A percentile compares a stretch with the other conserved stretches of the same genome.
These are phyloP conservation scores for Davidsoniella virescens DNA, from an alignment of 2,329 filamentous ascomycete genomes.

Conservation along the genomic window DNA sequence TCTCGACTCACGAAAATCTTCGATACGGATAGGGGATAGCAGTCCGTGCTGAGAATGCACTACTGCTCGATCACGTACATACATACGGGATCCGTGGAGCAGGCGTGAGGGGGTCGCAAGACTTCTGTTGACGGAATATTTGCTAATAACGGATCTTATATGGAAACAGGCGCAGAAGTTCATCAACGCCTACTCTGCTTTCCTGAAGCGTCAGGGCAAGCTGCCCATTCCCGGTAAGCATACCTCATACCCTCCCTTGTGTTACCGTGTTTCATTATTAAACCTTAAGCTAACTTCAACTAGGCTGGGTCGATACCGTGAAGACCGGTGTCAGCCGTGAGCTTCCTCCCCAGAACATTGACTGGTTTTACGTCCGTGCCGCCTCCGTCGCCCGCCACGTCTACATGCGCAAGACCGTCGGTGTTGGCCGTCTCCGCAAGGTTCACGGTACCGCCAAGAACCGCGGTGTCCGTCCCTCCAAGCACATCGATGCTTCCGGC, in stretches of 20 bases:
- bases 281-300: not conserved
- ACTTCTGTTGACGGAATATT: conserved; percentile 58
- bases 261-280: conserved; percentile 14
- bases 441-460: conserved; percentile 95
- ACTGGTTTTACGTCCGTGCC: conserved; percentile 90
- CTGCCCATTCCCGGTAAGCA: conserved; percentile 72
- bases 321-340: conserved; percentile 96
- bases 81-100: conserved; percentile 29
- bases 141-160: conserved; percentile 43
- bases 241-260: not conserved
- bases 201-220: conserved; percentile 90
- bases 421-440: conserved; percentile 94
- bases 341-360: conserved; percentile 92
- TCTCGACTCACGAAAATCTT: not conserved
- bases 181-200: conserved; percentile 70
- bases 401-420: conserved; percentile 98
- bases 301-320: conserved; percentile 98
- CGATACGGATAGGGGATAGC: conserved; percentile 17
- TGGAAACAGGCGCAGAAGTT: conserved; percentile 63
- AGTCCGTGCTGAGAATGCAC: not conserved
- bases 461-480: conserved; percentile 76
- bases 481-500: conserved; percentile 92
- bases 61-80: conserved; percentile 1
- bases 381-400: conserved; percentile 93
- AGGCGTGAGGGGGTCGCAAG: conserved; percentile 59